Percentiles rank a stretch among this genome's conserved stretches.
These are phyloP conservation scores for Cordyceps cicadae DNA, from an alignment of 2,329 filamentous ascomycete species.

Conservation along the genomic window DNA sequence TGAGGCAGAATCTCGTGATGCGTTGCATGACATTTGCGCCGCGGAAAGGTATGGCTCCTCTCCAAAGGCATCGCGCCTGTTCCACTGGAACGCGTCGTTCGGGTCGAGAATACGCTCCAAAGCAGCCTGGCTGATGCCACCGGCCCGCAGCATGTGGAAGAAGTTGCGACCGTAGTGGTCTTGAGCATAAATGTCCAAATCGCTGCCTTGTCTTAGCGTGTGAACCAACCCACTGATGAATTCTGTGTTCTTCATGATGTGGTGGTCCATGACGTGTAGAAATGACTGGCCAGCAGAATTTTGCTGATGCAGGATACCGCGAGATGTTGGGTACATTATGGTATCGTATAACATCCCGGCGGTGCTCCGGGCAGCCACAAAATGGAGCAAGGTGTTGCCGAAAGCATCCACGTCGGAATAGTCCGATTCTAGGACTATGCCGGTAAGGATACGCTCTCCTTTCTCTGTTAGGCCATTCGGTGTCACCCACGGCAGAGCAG, in stretches of 20 bases:
- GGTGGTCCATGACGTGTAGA: slow-evolving; percentile 33
- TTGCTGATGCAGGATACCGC: neutral
- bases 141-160: slow-evolving; percentile 35
- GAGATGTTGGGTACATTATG: slow-evolving; percentile 15
- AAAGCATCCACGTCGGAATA: slow-evolving; percentile 29
- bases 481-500: slow-evolving; percentile 21
- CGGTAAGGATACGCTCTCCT: slow-evolving; percentile 15
- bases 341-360: slow-evolving; percentile 18
- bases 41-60: neutral
- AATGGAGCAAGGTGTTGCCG: slow-evolving; percentile 39
- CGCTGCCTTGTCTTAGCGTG: slow-evolving; percentile 14
- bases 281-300: slow-evolving; percentile 43
- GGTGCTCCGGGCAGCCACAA: slow-evolving; percentile 31
- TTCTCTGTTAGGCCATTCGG: slow-evolving; percentile 17
- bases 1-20: slow-evolving; percentile 13
- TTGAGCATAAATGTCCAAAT: slow-evolving; percentile 26
- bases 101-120: slow-evolving; percentile 25
- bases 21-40: slow-evolving; percentile 10
- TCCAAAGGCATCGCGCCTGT: slow-evolving; percentile 43
- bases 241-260: slow-evolving; percentile 25
- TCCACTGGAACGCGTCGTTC: slow-evolving; percentile 24
- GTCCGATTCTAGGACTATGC: slow-evolving; percentile 10
- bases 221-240: slow-evolving; percentile 23
- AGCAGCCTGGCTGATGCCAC: slow-evolving; percentile 22
- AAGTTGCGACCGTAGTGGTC: slow-evolving; percentile 47